Percentiles rank a stretch among this genome's conserved stretches.
These are phyloP conservation scores for Bimuria novae-zelandiae DNA, from an alignment of 2,329 filamentous ascomycete genomes.

Conservation along the genomic window DNA sequence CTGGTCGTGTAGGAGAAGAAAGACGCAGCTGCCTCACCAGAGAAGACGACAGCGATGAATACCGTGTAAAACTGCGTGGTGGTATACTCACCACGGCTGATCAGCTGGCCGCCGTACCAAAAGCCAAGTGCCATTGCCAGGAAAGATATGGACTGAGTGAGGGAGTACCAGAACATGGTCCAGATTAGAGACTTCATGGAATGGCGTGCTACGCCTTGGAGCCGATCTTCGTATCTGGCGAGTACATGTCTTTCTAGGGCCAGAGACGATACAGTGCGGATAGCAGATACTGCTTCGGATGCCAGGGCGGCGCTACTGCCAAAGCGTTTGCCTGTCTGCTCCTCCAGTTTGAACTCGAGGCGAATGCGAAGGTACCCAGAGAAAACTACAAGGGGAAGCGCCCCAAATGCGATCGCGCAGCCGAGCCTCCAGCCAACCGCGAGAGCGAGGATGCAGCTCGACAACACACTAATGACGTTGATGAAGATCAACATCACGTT, in stretches of 20 bases:
- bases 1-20: conserved; percentile 95
- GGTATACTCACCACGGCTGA: conserved; percentile 55
- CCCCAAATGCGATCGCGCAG: conserved; percentile 74
- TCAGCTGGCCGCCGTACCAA: conserved; percentile 45
- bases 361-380: conserved; percentile 83
- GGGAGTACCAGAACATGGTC: conserved; percentile 81
- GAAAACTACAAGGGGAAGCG: conserved; percentile 47
- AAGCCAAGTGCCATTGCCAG: conserved; percentile 42
- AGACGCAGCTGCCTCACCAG: conserved; percentile 84
- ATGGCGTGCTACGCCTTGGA: conserved; percentile 60
- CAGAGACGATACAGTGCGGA: conserved; percentile 89
- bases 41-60: conserved; percentile 84
- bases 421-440: conserved; percentile 86
- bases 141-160: conserved; percentile 75
- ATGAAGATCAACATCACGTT: conserved; percentile 86
- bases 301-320: conserved; percentile 72
- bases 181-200: conserved; percentile 66
- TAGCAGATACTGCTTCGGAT: conserved; percentile 90
- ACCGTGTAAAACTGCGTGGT: conserved; percentile 92
- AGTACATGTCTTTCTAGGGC: conserved; percentile 86
- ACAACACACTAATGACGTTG: conserved; percentile 77
- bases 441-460: conserved; percentile 71
- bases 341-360: conserved; percentile 76
- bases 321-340: conserved; percentile 72
- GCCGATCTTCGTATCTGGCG: conserved; percentile 67